Base-by-base conservation (phyloP, 495 filamentous ascomycete species). In the Penicillium mononematosum region DNA sequence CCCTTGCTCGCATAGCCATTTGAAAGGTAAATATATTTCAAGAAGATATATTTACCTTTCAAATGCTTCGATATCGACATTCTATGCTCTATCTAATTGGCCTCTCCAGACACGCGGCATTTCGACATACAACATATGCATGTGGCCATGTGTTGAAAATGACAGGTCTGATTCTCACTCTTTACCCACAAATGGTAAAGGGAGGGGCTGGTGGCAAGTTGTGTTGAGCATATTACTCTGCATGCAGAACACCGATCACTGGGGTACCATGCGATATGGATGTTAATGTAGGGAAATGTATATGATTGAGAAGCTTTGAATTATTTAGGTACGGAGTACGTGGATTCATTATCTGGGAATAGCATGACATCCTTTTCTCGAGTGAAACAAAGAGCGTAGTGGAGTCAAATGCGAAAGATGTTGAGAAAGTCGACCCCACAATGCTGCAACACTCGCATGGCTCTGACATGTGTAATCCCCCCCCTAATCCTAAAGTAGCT, bases 101-200 rank as follows among this genome's bases (percentile, higher is more conserved):
- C 5, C 38, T 2, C 29, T 20, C 51, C 24, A 39, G 48, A 29
- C 53, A 65, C 51, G 55, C 65, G 59, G 54, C 45, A 45, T 47
- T 39, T n/a, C 2, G 5, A 53, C 51, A 60, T 58, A 50, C 5
- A 3, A 53, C 54, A 60, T 58, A 53, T 56, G 61, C 50, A 50
- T 48, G 53, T 47, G 25, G 42, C 64, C 66, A 69, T 69, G 64
- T 67, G 66, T 62, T 45, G 14, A 56, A 67, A 62, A 34, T 60
- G 66, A 67, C 56, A 58, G 58, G 56, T 66, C 63, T 42, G 7
- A 34, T 54, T 56, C 53, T 59, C 60, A 12, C 17, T 12, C 19
- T 49, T 58, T 61, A 53, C 38, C 65, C 55, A 20, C 2, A 61
- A 59, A 20, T 14, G 50, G 58, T 20, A 38, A 47, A 34, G 29